Percentiles rank a stretch among this genome's conserved stretches.
Evolutionary conservation across 2,329 filamentous ascomycete species (phyloP).

Genomic region (Xylaria hypoxylon): DNA sequence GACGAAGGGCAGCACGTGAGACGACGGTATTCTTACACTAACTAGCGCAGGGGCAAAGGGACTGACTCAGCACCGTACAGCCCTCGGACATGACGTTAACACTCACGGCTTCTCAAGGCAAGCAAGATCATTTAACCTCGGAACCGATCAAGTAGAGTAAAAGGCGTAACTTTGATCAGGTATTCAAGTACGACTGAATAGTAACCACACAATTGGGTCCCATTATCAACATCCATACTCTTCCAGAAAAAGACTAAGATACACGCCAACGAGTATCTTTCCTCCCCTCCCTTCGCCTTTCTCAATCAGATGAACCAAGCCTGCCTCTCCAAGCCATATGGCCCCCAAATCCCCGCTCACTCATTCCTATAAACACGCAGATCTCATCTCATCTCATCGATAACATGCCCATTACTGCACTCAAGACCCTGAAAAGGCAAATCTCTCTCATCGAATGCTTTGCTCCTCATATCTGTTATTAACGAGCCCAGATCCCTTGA

Average conservation of each 20-base stretch:
- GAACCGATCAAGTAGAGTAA: too few relatives aligned
- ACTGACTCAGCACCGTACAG: slow-evolving; percentile 8
- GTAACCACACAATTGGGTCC: too few relatives aligned
- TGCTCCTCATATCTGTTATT: neutral
- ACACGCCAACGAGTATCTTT: neutral
- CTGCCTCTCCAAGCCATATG: neutral
- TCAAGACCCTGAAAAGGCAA: neutral
- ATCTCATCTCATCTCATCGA: neutral
- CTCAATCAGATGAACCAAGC: neutral
- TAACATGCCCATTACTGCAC: slow-evolving; percentile 2
- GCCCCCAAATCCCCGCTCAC: too few relatives aligned
- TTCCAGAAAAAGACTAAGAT: neutral
- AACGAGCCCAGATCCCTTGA: neutral
- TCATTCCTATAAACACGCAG: neutral
- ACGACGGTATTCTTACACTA: too few relatives aligned
- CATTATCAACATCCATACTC: too few relatives aligned
- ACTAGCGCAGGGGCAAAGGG: neutral
- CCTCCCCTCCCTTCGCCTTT: neutral
- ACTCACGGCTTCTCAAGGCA: too few relatives aligned
- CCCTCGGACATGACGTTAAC: too few relatives aligned
- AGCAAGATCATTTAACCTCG: too few relatives aligned
- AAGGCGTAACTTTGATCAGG: too few relatives aligned
- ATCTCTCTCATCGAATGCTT: neutral
- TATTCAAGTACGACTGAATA: too few relatives aligned
- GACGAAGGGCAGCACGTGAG: too few relatives aligned